Conservation (phyloP, 2,329 filamentous ascomycete genomes). For the Colletotrichum siamense region DNA sequence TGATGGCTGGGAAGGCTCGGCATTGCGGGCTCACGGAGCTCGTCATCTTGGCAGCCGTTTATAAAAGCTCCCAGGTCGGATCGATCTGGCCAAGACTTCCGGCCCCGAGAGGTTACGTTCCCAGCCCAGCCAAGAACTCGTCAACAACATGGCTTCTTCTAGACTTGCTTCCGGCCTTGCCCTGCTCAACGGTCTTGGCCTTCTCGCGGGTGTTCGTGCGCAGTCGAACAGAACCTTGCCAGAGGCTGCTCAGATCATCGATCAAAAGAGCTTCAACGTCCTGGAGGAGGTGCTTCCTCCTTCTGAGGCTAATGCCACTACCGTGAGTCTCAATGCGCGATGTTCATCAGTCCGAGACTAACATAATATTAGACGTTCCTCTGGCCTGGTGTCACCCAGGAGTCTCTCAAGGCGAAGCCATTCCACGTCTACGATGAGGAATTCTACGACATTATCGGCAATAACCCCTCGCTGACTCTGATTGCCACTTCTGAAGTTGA, state of each 20-base stretch:
- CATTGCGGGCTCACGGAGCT: background rate
- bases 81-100: background rate
- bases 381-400: conserved; percentile 46
- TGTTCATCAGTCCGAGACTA: background rate
- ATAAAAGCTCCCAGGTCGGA: background rate
- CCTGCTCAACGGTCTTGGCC: conserved; percentile 27
- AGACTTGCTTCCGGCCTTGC: background rate
- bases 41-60: background rate
- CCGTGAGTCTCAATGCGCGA: conserved; percentile 28
- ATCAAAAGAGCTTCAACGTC: conserved; percentile 49
- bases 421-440: conserved; percentile 55
- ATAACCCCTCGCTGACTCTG: conserved; percentile 53
- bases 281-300: conserved; percentile 42
- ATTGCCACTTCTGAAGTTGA: conserved; percentile 49
- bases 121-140: background rate
- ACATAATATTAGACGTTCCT: conserved; percentile 37
- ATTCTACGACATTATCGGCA: conserved; percentile 56
- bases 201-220: conserved; percentile 16
- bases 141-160: background rate
- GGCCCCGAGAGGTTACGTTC: background rate
- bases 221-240: conserved; percentile 4
- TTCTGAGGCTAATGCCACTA: conserved; percentile 38
- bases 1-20: background rate
- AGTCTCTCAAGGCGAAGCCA: conserved; percentile 41
- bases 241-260: conserved; percentile 42